Conservation (phyloP, 768 basidiomycete genomes). For the Suillus occidentalis region DNA sequence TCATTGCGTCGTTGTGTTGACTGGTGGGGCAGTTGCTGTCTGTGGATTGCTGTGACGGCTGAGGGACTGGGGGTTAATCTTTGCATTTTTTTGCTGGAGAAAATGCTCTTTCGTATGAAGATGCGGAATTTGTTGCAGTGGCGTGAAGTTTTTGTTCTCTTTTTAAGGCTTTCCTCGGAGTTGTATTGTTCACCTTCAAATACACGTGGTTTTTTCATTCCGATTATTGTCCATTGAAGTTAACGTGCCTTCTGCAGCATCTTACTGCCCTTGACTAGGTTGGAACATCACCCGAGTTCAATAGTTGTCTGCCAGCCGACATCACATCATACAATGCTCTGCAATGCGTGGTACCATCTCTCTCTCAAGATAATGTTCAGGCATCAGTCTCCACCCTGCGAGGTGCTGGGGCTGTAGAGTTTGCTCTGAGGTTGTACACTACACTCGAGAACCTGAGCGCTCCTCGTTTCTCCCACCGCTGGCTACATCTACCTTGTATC, state of each 20-base stretch:
- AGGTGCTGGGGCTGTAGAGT: not conserved
- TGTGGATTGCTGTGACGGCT: not conserved
- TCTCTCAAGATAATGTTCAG: not conserved
- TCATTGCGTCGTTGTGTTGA: no score
- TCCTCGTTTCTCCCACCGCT: not conserved
- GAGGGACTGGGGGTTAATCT: not conserved
- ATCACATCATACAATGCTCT: not conserved
- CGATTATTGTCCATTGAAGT: not conserved
- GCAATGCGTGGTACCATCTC: not conserved
- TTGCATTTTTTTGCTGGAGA: not conserved
- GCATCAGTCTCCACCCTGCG: not conserved
- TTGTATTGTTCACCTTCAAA: not conserved
- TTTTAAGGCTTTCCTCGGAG: not conserved
- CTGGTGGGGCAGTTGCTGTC: no score
- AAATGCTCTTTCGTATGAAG: not conserved
- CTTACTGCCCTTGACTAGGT: slow-evolving; percentile 1
- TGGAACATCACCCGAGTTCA: not conserved
- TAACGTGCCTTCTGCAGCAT: not conserved
- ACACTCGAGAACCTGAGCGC: not conserved
- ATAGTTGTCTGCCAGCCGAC: not conserved
- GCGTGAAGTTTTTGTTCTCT: not conserved
- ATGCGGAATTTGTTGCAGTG: not conserved
- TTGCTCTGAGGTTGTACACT: not conserved
- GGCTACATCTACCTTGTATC: not conserved
- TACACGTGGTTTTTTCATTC: not conserved